These are phyloP conservation scores for Groenewaldozyma salmanticensis DNA, from an alignment of 805 yeast genomes.

Conservation along the genomic window DNA sequence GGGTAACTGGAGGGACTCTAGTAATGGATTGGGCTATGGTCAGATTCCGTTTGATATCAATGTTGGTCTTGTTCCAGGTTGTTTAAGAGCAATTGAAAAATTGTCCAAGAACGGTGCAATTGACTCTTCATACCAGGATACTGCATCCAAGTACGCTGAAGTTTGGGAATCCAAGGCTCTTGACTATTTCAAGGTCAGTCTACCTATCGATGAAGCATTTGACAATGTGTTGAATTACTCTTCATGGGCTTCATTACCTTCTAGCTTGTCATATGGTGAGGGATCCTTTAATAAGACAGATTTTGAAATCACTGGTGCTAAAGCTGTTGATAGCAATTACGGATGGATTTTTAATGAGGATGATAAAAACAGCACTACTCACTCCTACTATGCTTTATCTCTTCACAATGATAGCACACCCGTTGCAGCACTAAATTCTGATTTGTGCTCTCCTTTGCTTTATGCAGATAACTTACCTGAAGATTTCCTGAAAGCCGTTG, in stretches of 20 bases:
- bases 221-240: slow-evolving; percentile 3
- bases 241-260: slow-evolving; percentile 2
- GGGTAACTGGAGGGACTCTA: slow-evolving; percentile 10
- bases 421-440: too few species aligned
- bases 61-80: slow-evolving; percentile 7
- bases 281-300: too few species aligned
- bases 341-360: too few species aligned
- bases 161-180: slow-evolving; percentile 8
- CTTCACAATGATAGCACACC: too few species aligned
- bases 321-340: too few species aligned
- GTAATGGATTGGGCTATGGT: slow-evolving; percentile 8
- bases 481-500: too few species aligned
- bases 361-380: too few species aligned
- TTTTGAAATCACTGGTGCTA: too few species aligned
- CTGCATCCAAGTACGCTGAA: slow-evolving; percentile 4
- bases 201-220: background rate
- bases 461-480: too few species aligned
- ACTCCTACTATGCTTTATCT: too few species aligned
- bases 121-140: slow-evolving; percentile 1
- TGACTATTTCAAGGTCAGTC: slow-evolving; percentile 3
- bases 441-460: too few species aligned
- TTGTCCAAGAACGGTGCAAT: slow-evolving; percentile 6
- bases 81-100: slow-evolving; percentile 7
- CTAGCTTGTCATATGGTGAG: slow-evolving; percentile 3
- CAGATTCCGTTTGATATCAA: slow-evolving; percentile 8